Evolutionary conservation across 495 filamentous ascomycete genomes (phyloP).

Genomic region (Tuber calosporum): DNA sequence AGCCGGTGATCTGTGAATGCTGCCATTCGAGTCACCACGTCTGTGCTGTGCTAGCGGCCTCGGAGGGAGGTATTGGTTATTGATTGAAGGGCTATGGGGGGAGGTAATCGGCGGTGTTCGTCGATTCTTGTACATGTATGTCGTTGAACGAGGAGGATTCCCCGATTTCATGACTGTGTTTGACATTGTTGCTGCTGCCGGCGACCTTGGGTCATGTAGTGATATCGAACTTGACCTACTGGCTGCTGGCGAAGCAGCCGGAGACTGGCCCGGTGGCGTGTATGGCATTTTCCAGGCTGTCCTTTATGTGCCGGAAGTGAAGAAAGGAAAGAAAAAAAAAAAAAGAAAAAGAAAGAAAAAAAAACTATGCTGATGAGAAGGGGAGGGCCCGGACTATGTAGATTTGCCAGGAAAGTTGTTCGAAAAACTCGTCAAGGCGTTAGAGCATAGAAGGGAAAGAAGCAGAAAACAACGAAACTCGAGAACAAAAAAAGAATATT

Average conservation of each 20-base stretch:
- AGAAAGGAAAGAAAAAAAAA: neutral
- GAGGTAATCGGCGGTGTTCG: conserved; percentile 55
- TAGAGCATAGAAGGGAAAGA: conserved; percentile 31
- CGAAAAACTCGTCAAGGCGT: conserved; percentile 40
- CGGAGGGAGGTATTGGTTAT: conserved; percentile 23
- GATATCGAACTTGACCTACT: conserved; percentile 42
- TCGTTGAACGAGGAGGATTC: conserved; percentile 44
- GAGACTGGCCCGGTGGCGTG: conserved; percentile 80
- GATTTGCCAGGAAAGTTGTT: conserved; percentile 37
- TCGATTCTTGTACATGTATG: conserved; percentile 62
- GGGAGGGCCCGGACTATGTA: conserved; percentile 25
- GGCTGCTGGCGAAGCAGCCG: conserved; percentile 59
- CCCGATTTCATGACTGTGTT: conserved; percentile 46
- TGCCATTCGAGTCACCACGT: conserved; percentile 45
- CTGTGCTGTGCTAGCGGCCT: conserved; percentile 36
- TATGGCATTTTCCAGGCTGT: conserved; percentile 74
- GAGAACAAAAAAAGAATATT: conserved; percentile 34
- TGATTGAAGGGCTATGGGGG: conserved; percentile 19
- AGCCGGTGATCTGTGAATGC: conserved; percentile 70
- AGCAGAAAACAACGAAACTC: conserved; percentile 30
- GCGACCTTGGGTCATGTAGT: conserved; percentile 50
- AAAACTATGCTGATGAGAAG: conserved; percentile 20
- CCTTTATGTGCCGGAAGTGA: conserved; percentile 30
- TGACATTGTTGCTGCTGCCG: conserved; percentile 55
- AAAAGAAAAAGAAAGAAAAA: conserved; percentile 16